phyloP scores from a whole-genome alignment of 1,284 basidiomycete genomes.

The Ceraceosorus guamensis region DNA sequence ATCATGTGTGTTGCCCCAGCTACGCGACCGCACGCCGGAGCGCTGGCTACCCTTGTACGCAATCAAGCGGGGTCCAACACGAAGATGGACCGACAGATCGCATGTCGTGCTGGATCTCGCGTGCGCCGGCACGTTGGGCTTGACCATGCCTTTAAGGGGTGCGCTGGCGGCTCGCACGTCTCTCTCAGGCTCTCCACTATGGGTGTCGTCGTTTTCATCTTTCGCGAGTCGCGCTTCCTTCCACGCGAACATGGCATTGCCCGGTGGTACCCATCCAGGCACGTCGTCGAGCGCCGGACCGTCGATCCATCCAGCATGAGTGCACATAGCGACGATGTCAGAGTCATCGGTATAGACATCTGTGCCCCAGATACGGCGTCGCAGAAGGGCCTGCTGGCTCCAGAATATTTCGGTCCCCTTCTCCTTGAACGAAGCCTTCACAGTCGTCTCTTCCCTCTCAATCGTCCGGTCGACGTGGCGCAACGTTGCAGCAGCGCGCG shows the following conservation, averaged over 20 bases:
- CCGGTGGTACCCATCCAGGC: constrained; percentile 33
- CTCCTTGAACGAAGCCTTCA: constrained; percentile 4
- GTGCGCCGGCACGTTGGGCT: not conserved
- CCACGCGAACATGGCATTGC: constrained; percentile 35
- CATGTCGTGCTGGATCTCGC: constrained; percentile 6
- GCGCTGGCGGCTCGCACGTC: not conserved
- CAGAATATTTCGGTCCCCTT: constrained; percentile 24
- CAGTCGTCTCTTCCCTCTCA: constrained; percentile 15
- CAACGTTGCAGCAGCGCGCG: not conserved
- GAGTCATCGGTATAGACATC: constrained; percentile 60
- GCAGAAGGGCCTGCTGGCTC: constrained; percentile 26
- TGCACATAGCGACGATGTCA: constrained; percentile 53
- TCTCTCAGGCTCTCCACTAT: not conserved
- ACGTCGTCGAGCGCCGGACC: constrained; percentile 38
- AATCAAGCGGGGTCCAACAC: constrained; percentile 54
- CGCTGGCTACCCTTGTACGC: constrained; percentile 54
- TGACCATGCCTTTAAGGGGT: not conserved
- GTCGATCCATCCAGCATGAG: constrained; percentile 56
- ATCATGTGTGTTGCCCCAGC: constrained; percentile 58
- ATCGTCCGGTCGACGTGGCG: constrained; percentile 3
- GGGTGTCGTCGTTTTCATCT: not conserved
- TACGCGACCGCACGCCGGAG: constrained; percentile 52
- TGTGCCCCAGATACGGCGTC: constrained; percentile 55
- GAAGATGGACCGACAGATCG: constrained; percentile 52
- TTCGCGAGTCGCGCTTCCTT: constrained; percentile 7